Evolutionary conservation across 352 stramenopile genomes (phyloP), one percentile per base, ranked within the genome.

Genomic region (Pythium aphanidermatum): DNA sequence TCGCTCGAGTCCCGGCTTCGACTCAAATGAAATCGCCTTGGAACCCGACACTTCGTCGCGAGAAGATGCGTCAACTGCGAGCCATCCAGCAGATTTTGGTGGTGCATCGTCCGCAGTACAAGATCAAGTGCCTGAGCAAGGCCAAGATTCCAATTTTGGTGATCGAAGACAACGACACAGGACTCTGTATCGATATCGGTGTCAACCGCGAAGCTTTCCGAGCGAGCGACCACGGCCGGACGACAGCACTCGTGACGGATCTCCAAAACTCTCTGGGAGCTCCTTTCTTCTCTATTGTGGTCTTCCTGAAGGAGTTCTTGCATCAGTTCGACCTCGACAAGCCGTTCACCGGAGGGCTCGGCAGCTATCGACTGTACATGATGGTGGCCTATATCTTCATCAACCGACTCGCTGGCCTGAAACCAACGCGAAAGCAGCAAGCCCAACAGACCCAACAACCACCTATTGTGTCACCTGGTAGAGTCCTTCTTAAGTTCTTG

Each of bases 311-410:
- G 49, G 76, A 89, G 50, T 87, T 88, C 50, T 24, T 89, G 45
- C 70, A 88, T 38, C 72, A 89, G 41, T 84, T 83, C 23, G 70
- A 82, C 2, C 57, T 92, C 4, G 74, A 89, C 63, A 92, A 89
- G 36, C 80, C 74, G 6, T 89, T 83, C 46, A 87, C 76, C 9
- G 80, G 76, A 13, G 80, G 80, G 0, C 55, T 92, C 11, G 80
- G 76, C 5, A 89, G 80, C 56, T 92, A 82, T 47, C 70, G 80
- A 2, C 54, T 92, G 16, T 92, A 92, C 36, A 70, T 89, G 51
- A 89, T 92, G 76, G 71, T 89, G 17, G 75, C 74, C 8, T 79
- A 67, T 37, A 60, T 92, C 12, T 77, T 87, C 49, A 56, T 47
- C 8, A 45, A 37, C 11, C 44, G 40, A 21, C 62, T 72, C 7